Conservation (phyloP, 2,329 filamentous ascomycete species). For the Monilinia polystroma region DNA sequence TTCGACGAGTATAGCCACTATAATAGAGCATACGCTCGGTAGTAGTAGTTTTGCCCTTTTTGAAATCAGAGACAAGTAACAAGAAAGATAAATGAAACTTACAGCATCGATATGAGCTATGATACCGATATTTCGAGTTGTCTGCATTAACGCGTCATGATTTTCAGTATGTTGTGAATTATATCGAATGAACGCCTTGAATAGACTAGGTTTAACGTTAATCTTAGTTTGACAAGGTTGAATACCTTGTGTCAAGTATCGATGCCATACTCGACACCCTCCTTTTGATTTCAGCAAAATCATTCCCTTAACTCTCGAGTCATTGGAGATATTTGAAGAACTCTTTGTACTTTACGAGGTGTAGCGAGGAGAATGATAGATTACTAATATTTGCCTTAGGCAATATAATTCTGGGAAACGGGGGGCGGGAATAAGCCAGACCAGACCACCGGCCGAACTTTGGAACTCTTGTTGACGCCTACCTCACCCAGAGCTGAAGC, state of each 20-base stretch:
- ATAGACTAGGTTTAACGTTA: background rate
- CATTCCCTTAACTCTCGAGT: slow-evolving; percentile 36
- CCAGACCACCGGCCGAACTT: slow-evolving; percentile 2
- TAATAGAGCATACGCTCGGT: slow-evolving; percentile 99
- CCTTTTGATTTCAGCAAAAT: slow-evolving; percentile 31
- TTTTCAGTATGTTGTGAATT: slow-evolving; percentile 28
- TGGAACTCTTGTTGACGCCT: slow-evolving; percentile 14
- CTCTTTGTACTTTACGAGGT: background rate
- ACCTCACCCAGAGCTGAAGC: slow-evolving; percentile 13
- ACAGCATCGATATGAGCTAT: slow-evolving; percentile 97
- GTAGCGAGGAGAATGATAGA: background rate
- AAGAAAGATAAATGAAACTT: slow-evolving; percentile 35
- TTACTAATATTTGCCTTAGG: slow-evolving; percentile 19
- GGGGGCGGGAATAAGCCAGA: slow-evolving; percentile 8
- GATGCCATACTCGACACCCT: slow-evolving; percentile 36
- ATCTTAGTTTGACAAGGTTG: slow-evolving; percentile 1
- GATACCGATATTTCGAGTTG: slow-evolving; percentile 93
- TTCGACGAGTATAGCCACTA: slow-evolving; percentile 80
- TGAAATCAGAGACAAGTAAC: slow-evolving; percentile 21
- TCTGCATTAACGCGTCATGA: slow-evolving; percentile 42
- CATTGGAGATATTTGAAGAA: slow-evolving; percentile 2
- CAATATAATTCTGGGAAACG: too few species aligned
- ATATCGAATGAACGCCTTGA: slow-evolving; percentile 26
- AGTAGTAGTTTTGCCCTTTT: slow-evolving; percentile 88
- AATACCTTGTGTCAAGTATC: slow-evolving; percentile 24